Evolutionary conservation across 768 basidiomycete species (phyloP).

Genomic region (Glaciozyma martinii): DNA sequence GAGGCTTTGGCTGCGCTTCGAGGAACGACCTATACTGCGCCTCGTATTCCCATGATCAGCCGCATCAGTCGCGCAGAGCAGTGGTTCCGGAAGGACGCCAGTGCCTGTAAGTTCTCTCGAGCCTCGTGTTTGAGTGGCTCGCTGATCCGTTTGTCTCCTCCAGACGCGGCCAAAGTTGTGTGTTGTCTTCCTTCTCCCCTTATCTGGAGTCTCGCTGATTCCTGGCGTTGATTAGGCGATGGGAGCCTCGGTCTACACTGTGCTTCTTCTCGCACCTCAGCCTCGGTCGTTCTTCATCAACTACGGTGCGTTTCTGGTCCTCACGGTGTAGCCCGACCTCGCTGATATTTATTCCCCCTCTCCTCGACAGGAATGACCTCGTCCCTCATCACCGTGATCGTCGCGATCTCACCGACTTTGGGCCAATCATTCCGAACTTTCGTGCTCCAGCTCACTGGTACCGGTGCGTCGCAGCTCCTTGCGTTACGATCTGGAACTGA

Average conservation of each 20-base stretch:
- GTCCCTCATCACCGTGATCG: slow-evolving; percentile 24
- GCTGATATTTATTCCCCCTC: slow-evolving; percentile 1
- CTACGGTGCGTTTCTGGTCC: slow-evolving; percentile 5
- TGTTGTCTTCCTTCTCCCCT: background rate
- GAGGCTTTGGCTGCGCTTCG: slow-evolving; percentile 20
- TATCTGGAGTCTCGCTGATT: slow-evolving; percentile 15
- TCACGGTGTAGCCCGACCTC: slow-evolving; percentile 25
- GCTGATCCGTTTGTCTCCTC: background rate
- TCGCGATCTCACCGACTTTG: slow-evolving; percentile 24
- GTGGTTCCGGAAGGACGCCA: slow-evolving; percentile 19
- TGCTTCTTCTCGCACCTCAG: slow-evolving; percentile 18
- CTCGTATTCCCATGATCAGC: background rate
- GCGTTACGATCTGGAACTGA: too few species aligned
- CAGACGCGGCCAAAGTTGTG: background rate
- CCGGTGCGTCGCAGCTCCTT: background rate
- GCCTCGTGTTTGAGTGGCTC: background rate
- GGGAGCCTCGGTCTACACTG: slow-evolving; percentile 24
- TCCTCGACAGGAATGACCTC: slow-evolving; percentile 3
- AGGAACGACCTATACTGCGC: slow-evolving; percentile 9
- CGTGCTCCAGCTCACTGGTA: slow-evolving; percentile 20
- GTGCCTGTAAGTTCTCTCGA: slow-evolving; percentile 3
- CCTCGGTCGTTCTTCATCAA: slow-evolving; percentile 21
- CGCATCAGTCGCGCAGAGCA: slow-evolving; percentile 1
- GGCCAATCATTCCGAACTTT: background rate
- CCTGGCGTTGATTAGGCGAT: background rate